Percentiles rank a stretch among this genome's conserved stretches.
These are phyloP conservation scores for Lenwebbia sp. DNA, from an alignment of 345 rosid genomes.

Conservation along the genomic window DNA sequence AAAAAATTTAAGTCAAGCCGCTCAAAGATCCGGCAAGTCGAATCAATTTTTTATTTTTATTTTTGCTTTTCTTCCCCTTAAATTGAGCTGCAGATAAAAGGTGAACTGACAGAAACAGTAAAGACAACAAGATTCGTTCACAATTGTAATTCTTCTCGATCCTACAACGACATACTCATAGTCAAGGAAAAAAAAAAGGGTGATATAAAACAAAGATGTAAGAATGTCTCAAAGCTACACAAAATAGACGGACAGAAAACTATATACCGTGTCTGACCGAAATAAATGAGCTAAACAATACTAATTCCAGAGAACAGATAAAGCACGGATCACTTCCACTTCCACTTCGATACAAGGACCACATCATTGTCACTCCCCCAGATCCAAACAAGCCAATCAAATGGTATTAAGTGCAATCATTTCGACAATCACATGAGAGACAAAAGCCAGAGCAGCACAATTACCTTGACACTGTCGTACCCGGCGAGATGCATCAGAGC, in stretches of 20 bases:
- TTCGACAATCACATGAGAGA: neutral
- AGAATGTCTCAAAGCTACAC: neutral
- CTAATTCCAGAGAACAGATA: neutral
- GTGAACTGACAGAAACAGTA: neutral
- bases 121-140: neutral
- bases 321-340: neutral
- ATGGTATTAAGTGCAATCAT: neutral
- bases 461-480: slow-evolving; percentile 74
- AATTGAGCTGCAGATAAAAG: neutral
- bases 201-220: neutral
- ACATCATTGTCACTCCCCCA: neutral
- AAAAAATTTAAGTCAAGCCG: neutral
- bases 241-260: neutral
- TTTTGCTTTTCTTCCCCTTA: neutral
- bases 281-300: neutral
- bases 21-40: neutral
- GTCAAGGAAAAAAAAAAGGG: neutral
- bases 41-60: neutral
- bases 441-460: neutral
- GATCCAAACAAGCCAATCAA: neutral
- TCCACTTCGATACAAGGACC: neutral
- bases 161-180: neutral
- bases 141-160: neutral
- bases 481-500: slow-evolving; percentile 97
- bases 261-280: neutral